Evolutionary conservation across 345 rosid genomes (phyloP).

Genomic region (Mallotus nudiflorus): DNA sequence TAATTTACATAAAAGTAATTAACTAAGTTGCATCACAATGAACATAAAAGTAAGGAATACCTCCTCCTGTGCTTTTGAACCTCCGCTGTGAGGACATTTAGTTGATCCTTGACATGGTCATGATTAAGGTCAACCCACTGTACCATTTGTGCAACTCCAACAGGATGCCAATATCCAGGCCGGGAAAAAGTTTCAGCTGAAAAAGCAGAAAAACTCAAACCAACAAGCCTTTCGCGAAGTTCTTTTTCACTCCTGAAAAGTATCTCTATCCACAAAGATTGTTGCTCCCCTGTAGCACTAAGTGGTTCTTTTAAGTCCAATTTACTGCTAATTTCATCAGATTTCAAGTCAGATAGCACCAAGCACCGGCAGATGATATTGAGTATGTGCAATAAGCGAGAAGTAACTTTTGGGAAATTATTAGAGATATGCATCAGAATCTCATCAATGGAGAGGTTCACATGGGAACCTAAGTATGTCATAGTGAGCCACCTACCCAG

Average conservation of each 20-base stretch:
- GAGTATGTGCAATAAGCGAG: conserved; percentile 75
- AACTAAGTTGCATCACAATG: not conserved
- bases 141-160: conserved; percentile 69
- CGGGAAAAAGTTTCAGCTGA: conserved; percentile 20
- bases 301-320: conserved; percentile 23
- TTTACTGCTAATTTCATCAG: conserved; percentile 55
- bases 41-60: conserved; percentile 28
- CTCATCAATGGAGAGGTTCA: conserved; percentile 40
- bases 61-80: conserved; percentile 40
- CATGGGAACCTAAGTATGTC: conserved; percentile 42
- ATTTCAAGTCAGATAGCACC: conserved; percentile 52
- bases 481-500: conserved; percentile 68
- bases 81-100: conserved; percentile 43
- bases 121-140: conserved; percentile 59
- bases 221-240: conserved; percentile 76
- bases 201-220: conserved; percentile 57
- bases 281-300: conserved; percentile 37
- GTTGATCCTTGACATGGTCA: conserved; percentile 37
- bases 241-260: conserved; percentile 70
- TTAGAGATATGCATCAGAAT: conserved; percentile 40
- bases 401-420: conserved; percentile 46
- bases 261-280: conserved; percentile 53
- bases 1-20: not conserved
- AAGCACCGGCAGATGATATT: conserved; percentile 69
- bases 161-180: conserved; percentile 53